A percentile compares a stretch with the other conserved stretches of the same genome.
These are phyloP conservation scores for Hypomontagnella monticulosa DNA, from an alignment of 495 filamentous ascomycete genomes.

Conservation along the genomic window DNA sequence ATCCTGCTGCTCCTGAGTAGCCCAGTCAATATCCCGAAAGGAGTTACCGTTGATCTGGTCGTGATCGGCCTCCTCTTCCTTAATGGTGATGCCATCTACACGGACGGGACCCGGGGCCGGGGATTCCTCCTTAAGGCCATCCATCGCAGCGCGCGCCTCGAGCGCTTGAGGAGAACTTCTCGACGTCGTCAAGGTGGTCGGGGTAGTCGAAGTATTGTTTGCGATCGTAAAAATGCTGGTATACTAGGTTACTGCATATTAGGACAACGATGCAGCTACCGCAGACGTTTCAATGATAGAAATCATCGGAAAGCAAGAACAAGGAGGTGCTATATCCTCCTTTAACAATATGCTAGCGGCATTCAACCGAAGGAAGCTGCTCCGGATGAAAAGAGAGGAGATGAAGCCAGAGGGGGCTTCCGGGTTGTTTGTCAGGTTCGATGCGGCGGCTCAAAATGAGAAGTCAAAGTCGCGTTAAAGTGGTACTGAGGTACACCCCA, in stretches of 20 bases:
- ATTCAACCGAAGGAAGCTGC: background rate
- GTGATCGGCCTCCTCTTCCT: conserved; percentile 42
- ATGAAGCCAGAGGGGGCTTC: no score
- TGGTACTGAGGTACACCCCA: conserved; percentile 21
- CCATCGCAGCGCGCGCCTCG: conserved; percentile 15
- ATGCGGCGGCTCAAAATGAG: conserved; percentile 13
- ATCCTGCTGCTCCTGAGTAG: conserved; percentile 43
- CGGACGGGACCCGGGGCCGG: conserved; percentile 15
- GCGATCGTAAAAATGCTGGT: conserved; percentile 14
- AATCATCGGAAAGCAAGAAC: conserved; percentile 7
- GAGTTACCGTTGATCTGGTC: conserved; percentile 28
- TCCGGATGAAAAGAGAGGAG: background rate
- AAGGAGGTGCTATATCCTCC: background rate
- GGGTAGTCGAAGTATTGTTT: conserved; percentile 11
- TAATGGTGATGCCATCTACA: conserved; percentile 36
- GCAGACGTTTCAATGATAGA: conserved; percentile 9
- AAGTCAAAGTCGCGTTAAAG: conserved; percentile 29
- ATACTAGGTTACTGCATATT: conserved; percentile 20
- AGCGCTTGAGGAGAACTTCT: background rate
- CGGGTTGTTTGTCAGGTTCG: no score
- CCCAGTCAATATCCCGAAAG: conserved; percentile 43
- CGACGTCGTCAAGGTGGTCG: background rate
- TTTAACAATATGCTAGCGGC: background rate
- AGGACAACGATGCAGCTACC: conserved; percentile 12
- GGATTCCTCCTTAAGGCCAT: background rate